A percentile compares a stretch with the other conserved stretches of the same genome.
phyloP scores from a whole-genome alignment of 768 basidiomycete genomes.

The Collybia sordida region DNA sequence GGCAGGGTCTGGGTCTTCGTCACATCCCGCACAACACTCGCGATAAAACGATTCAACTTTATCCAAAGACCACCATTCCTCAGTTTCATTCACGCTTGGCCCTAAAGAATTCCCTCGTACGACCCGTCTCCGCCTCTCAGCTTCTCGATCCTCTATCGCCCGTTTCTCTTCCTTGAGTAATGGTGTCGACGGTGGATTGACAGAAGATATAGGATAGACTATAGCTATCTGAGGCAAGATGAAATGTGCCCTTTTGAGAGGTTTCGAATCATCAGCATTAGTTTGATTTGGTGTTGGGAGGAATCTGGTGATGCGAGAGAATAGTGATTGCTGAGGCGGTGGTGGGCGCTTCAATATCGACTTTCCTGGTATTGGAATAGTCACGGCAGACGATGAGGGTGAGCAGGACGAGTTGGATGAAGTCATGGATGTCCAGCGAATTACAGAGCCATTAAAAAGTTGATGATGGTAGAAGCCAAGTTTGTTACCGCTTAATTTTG shows the following conservation, averaged over 20 bases:
- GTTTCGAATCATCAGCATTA: conserved; percentile 47
- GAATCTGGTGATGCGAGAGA: conserved; percentile 74
- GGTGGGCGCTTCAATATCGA: conserved; percentile 80
- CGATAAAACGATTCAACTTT: conserved; percentile 86
- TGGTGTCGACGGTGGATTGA: conserved; percentile 81
- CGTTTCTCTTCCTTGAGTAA: conserved; percentile 79
- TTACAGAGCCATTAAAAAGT: conserved; percentile 12
- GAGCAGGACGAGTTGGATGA: conserved; percentile 51
- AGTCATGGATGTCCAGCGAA: conserved; percentile 13
- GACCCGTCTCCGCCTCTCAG: conserved; percentile 63
- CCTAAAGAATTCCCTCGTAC: conserved; percentile 53
- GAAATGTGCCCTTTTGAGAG: conserved; percentile 88
- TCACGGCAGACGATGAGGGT: conserved; percentile 79
- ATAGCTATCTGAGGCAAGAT: conserved; percentile 84
- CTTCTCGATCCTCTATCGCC: conserved; percentile 75
- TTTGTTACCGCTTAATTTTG: too few species aligned
- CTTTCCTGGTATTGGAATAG: conserved; percentile 76
- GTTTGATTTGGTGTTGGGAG: conserved; percentile 55
- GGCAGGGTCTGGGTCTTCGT: conserved; percentile 64
- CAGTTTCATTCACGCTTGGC: conserved; percentile 30
- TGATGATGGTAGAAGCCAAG: too few species aligned
- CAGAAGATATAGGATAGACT: conserved; percentile 86
- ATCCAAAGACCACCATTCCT: conserved; percentile 84
- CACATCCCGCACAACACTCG: conserved; percentile 78
- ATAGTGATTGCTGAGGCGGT: conserved; percentile 64